Conservation (phyloP, 352 stramenopile genomes). For the Pythium insidiosum region DNA sequence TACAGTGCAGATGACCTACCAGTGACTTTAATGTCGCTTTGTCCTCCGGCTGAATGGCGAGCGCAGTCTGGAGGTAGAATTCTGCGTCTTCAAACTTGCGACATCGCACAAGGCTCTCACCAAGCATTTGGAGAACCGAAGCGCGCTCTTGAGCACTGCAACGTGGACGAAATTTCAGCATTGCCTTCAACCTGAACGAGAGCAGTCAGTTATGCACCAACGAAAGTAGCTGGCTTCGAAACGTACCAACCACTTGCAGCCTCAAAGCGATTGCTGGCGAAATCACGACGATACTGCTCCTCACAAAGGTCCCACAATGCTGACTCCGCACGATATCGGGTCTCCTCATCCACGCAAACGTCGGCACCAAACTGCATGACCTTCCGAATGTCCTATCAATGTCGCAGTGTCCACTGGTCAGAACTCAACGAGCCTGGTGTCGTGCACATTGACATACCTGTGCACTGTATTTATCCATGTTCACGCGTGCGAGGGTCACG, state of each 20-base stretch:
- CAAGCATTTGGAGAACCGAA: slow-evolving; percentile 7
- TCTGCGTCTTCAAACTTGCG: slow-evolving; percentile 17
- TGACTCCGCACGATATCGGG: not conserved
- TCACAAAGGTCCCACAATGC: slow-evolving; percentile 3
- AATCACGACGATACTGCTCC: slow-evolving; percentile 1
- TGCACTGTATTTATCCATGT: slow-evolving; percentile 6
- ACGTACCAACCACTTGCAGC: slow-evolving; percentile 2
- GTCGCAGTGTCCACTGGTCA: not conserved
- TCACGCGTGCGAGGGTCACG: not conserved
- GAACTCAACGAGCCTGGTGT: too few relatives aligned
- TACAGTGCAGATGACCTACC: too few relatives aligned
- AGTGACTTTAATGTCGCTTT: slow-evolving; percentile 15
- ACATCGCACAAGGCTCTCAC: slow-evolving; percentile 11
- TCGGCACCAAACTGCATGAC: not conserved
- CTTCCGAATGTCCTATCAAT: slow-evolving; percentile 13
- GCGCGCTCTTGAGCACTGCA: slow-evolving; percentile 5
- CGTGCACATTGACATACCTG: too few relatives aligned
- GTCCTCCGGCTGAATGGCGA: slow-evolving; percentile 7
- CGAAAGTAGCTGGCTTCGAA: too few relatives aligned
- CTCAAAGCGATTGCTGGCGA: not conserved
- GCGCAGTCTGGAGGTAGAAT: slow-evolving; percentile 15
- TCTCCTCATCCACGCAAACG: not conserved
- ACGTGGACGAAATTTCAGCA: slow-evolving; percentile 8
- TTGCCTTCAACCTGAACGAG: slow-evolving; percentile 16
- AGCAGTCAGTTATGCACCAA: too few relatives aligned